Conservation (phyloP, 805 yeast genomes). For the Cyberlindnera meyerae region DNA sequence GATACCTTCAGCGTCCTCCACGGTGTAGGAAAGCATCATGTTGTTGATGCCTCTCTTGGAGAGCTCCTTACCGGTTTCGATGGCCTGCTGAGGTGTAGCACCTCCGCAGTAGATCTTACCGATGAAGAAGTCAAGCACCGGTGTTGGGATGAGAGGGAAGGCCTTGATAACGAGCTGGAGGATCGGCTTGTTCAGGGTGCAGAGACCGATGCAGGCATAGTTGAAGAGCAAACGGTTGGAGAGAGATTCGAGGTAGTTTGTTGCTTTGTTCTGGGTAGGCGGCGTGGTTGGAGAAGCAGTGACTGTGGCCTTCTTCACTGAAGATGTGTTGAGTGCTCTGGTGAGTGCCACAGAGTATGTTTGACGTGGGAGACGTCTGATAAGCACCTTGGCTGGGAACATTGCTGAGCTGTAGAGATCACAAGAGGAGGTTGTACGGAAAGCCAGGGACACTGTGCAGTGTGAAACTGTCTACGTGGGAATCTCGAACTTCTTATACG, state of each 20-base stretch:
- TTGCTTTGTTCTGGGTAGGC: conserved; percentile 2
- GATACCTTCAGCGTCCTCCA: conserved; percentile 86
- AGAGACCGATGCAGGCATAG: conserved; percentile 62
- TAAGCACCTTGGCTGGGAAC: too few relatives aligned
- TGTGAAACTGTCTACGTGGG: too few relatives aligned
- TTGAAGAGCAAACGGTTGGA: conserved; percentile 54
- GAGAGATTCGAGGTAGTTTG: conserved; percentile 47
- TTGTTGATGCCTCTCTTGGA: conserved; percentile 75
- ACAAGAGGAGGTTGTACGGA: too few relatives aligned
- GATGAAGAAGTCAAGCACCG: conserved; percentile 63
- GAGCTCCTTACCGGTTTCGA: conserved; percentile 62
- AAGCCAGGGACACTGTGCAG: too few relatives aligned
- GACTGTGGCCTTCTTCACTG: conserved; percentile 10
- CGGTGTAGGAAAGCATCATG: conserved; percentile 93
- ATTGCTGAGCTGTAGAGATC: too few relatives aligned
- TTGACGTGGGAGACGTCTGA: too few relatives aligned
- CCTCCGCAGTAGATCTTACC: conserved; percentile 92
- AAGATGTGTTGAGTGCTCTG: conserved; percentile 20
- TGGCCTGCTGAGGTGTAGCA: conserved; percentile 64
- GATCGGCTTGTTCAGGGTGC: conserved; percentile 60
- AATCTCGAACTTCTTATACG: too few relatives aligned
- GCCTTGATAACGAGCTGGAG: conserved; percentile 55
- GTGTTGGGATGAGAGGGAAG: conserved; percentile 73
- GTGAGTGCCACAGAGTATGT: neutral
- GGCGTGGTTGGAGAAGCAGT: conserved; percentile 2